phyloP scores from a whole-genome alignment of 2,329 filamentous ascomycete species.

The Fusarium equiseti region DNA sequence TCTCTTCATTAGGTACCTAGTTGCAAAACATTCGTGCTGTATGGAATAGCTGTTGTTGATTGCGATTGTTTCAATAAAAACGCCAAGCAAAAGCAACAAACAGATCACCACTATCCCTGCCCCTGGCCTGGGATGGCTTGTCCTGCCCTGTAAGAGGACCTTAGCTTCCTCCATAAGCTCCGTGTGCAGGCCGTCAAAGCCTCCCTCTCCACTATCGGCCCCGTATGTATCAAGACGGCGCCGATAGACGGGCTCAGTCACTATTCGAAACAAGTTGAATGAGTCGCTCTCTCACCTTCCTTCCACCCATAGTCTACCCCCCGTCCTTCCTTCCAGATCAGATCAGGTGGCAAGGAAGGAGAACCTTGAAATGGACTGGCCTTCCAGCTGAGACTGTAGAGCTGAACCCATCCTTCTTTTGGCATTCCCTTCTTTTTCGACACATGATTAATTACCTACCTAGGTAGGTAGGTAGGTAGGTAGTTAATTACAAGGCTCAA shows the following conservation, averaged over 20 bases:
- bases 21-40: not conserved
- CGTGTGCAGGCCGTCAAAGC: conserved; percentile 9
- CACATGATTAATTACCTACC: not conserved
- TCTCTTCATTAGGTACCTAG: not conserved
- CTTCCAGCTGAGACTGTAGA: not conserved
- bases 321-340: not conserved
- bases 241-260: conserved; percentile 18
- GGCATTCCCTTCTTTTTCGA: not conserved
- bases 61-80: conserved; percentile 6
- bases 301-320: not conserved
- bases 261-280: not conserved
- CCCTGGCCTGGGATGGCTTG: not conserved
- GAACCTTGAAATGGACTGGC: not conserved
- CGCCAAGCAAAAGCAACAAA: conserved; percentile 21
- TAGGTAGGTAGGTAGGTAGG: too few relatives aligned
- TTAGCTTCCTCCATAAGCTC: conserved; percentile 23
- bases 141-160: conserved; percentile 1
- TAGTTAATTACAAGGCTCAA: conserved; percentile 2
- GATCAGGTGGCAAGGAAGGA: conserved; percentile 32
- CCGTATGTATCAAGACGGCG: conserved; percentile 16
- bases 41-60: not conserved
- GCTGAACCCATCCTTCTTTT: conserved; percentile 6
- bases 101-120: conserved; percentile 30
- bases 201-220: conserved; percentile 10
- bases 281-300: not conserved